Base-by-base conservation (phyloP, 805 yeast genomes). In the Kockiozyma suomiensis region DNA sequence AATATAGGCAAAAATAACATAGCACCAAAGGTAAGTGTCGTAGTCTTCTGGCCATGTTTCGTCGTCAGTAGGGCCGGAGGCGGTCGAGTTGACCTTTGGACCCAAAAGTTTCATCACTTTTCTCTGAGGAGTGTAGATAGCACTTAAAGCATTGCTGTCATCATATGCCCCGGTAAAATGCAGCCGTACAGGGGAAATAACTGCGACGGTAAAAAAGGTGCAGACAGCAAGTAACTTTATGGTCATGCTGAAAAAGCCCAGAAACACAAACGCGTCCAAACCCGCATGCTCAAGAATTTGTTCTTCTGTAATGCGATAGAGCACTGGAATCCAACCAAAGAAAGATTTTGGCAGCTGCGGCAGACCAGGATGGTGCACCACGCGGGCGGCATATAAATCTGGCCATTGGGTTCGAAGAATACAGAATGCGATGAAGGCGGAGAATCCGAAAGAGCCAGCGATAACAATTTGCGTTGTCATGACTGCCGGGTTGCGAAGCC, bases 261-360 rank as follows among this genome's bases (percentile, higher is more conserved):
- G 75, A 70, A 89, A 93, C 48, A 94, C 98, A 74, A 82, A 91
- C 0, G 97, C 97, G 75, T 93, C 99, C 46, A 93, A 75, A 0
- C 99, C 99, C 1, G 97, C 97, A 69, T 86, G 87, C 62, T 90
- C 93, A 52, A 93, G 78, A 1, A 94, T 82, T 59, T 90, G 91
- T 15, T 82, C 79, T 67, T 93, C 98, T 26, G 80, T 78, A 19
- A 92, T 84, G 12, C 73, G 73, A 70, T 82, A 82, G 13, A 93
- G 75, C 0, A 84, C 82, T 0, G 85, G 82, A 7, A 92, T 78
- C 97, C 98, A 93, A 1, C 92, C 91, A 68, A 91, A 87, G 12
- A 88, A 71, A 1, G 89, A 79, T 40, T 76, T 66, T 4, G 88
- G 85, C 19, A 89, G 76, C 33, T 73, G 69, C 2, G 94, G 96